Evolutionary conservation across 176 grass and related monocot genomes (phyloP), one percentile per base, ranked within the genome.

Genomic region (Tillandsia leiboldiana): DNA sequence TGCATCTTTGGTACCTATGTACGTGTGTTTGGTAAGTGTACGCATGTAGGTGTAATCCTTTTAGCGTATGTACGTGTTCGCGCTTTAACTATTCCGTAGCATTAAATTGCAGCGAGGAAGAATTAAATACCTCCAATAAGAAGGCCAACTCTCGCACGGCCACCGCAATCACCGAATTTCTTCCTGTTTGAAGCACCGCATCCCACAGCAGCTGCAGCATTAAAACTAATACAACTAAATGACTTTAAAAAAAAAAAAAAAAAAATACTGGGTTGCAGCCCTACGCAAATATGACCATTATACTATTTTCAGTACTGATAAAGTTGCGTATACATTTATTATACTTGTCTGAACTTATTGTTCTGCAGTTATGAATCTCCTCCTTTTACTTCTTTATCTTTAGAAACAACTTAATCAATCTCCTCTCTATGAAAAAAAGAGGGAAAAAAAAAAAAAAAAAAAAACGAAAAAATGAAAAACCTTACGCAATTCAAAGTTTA

Each of bases 81-180:
- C 33, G 3, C 33, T 42, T 42, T 42, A 6, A 42, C 33, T 42
- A 42, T 42, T 42, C 33, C 0, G 33, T 42, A 61, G 56, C 56
- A 61, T 23, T 23, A 67, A 67, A 42, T 42, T 47, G 29, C 14
- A 42, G 15, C 8, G 14, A 47, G 29, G 12, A 12, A 8, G 10
- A 18, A 18, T 70, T 75, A 6, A 42, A 6, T 42, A 92, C 92
- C 88, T 92, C 73, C 81, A 73, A 68, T 28, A 49, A 91, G 78
- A 51, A 66, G 0, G 11, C 50, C 10, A 13, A 74, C 9, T 12
- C 53, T 53, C 12, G 48, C 29, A 28, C 28, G 12, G 49, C 49
- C 42, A 8, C 42, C 20, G 15, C 71, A 71, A 28, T 6, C 11
- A 5, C 33, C 11, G 48, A 24, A 48, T 51, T n/a, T 49, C 3